Base-by-base conservation (phyloP, 1,284 basidiomycete genomes). In the Sutorius eximius region DNA sequence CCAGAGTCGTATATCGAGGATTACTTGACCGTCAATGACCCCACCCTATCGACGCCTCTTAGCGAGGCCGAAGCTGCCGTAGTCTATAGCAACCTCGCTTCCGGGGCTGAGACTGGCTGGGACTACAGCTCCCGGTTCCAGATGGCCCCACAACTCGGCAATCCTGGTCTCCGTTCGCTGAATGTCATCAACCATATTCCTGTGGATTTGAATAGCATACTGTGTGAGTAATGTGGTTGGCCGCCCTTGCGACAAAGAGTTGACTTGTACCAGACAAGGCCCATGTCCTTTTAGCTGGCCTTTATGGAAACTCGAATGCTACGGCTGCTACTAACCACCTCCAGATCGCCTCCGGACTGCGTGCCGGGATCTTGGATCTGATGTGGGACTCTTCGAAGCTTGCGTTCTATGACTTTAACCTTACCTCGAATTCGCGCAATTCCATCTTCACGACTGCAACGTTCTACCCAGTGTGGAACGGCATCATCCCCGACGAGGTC, bases 21-120 rank as follows among this genome's bases (percentile, higher is more conserved):
- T 74, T 95, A 91, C 65, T 63, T 74, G 29, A 92, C 91, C 0
- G 89, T 82, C 6, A 83, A 88, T 55, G 86, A 84, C 51, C 81
- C 86, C 0, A 75, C 77, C 0, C 62, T 83, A 6, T 62, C 65
- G 32, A 80, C 83, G 0, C 67, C 82, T 5, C 72, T 93, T 47
- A 88, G 82, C 54, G 84, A 85, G 20, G 73, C 77, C 2, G 72
- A 87, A 65, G 78, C 81, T 46, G 78, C 80, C 0, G 82, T 78
- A 3, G 70, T 98, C n/a, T 98, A 95, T 65, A 82, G 89, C n/a
- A 89, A 96, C 68, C 81, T 98, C 20, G 94, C 95, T 0, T 82
- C 80, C 48, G 94, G 92, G 42, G 95, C 93, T 1, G 94, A 97
- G 75, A 83, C 82, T 12, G 93, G 86, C 5, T 82, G 80, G 81